Conservation (phyloP, 371 early-diverging fungal genomes). For the Mucor velutinosus region DNA sequence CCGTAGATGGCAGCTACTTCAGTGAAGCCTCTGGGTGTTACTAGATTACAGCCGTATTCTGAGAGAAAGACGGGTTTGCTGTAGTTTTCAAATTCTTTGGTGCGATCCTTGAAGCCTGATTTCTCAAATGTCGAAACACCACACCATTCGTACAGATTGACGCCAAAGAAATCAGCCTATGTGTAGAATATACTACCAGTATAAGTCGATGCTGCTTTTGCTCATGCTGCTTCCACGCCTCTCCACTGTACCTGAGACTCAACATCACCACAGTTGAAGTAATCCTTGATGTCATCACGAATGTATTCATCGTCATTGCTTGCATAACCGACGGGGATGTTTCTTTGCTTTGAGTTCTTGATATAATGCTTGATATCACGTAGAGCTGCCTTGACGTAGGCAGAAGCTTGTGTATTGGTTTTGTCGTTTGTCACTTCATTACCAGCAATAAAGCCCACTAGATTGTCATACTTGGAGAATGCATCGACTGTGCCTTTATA, state of each 20-base stretch:
- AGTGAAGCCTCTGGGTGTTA: conserved; percentile 56
- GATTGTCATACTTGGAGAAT: conserved; percentile 66
- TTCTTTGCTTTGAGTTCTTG: conserved; percentile 34
- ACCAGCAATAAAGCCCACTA: conserved; percentile 77
- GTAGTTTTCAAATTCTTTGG: conserved; percentile 53
- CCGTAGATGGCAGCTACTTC: conserved; percentile 72
- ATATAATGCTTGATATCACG: conserved; percentile 75
- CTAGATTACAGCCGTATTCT: conserved; percentile 68
- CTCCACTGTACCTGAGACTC: conserved; percentile 42
- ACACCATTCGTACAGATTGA: conserved; percentile 74
- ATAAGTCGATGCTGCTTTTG: not conserved
- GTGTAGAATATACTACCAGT: not conserved
- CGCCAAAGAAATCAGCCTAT: conserved; percentile 75
- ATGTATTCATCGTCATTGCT: conserved; percentile 77
- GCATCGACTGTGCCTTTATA: conserved; percentile 66
- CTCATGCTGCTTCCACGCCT: not conserved
- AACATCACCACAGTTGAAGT: conserved; percentile 75
- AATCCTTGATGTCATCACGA: conserved; percentile 67
- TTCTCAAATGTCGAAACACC: conserved; percentile 55
- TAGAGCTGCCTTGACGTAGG: conserved; percentile 73
- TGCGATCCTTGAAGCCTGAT: conserved; percentile 64
- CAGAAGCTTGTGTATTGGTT: conserved; percentile 67
- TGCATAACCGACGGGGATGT: conserved; percentile 81
- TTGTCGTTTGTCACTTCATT: conserved; percentile 81
- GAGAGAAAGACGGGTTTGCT: conserved; percentile 66